Base-by-base conservation (phyloP, 169 alveolate species). In the Perkinsus olseni region DNA sequence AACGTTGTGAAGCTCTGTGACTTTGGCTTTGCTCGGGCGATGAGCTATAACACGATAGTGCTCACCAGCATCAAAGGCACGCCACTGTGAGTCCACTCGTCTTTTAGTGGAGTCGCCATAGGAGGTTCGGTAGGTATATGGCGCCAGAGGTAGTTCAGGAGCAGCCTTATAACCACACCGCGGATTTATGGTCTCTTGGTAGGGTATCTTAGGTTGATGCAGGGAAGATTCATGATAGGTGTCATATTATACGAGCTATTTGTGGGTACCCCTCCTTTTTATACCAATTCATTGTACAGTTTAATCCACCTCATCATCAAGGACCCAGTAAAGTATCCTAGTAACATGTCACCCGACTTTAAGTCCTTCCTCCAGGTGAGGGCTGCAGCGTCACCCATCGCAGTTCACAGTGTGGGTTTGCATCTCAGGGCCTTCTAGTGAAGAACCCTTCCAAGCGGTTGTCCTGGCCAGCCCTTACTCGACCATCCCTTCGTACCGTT, bases 211-310 rank as follows among this genome's bases (percentile, higher is more conserved):
- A 62, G 34, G 82, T 62, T 62, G 10, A 28, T 13, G 13, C 1
- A 28, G 82, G 37, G 13, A 24, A 0, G 82, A 28, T 62, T 62
- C 31, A 28, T 62, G 13, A 13, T 28, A 11, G 99, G 99, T 24
- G 98, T 98, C 34, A 98, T 98, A 74, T 94, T 97, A 40, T 98
- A 97, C 94, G 99, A 98, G 95, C 96, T 98, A 45, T 98, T 96
- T 95, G 98, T 97, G 0, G 99, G 99, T 0, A 96, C 97, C 91
- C 99, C 99, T 74, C 99, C 99, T 20, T 98, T 97, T 96, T 98
- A 97, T 93, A 97, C 99, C 0, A 97, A 96, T 94, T 95, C 97
- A 37, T 96, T 98, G 39, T 96, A 97, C 93, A 95, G 97, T 74
- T 92, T 98, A 93, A 97, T 98, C 91, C 96, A 97, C 92, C 93